phyloP scores from a whole-genome alignment of 1,139 yeast genomes.

The Pichia sp. region DNA sequence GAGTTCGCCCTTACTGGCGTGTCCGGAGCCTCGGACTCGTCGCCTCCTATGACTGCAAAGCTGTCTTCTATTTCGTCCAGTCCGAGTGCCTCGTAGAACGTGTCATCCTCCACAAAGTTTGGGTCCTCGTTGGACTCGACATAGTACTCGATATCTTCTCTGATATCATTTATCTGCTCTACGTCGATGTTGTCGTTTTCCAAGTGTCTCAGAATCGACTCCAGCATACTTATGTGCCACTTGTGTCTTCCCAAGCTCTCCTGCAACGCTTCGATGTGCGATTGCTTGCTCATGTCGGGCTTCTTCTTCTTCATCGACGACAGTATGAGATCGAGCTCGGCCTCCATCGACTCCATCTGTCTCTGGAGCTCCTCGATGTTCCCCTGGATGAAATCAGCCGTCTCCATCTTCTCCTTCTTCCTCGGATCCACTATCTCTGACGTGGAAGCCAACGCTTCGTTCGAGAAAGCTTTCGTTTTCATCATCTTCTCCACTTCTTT shows the following conservation, averaged over 20 bases:
- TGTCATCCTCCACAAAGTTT: constrained; percentile 95
- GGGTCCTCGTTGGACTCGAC: constrained; percentile 94
- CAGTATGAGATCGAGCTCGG: constrained; percentile 61
- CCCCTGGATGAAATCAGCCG: constrained; percentile 64
- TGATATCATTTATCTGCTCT: constrained; percentile 71
- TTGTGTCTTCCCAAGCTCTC: constrained; percentile 70
- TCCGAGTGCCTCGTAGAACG: constrained; percentile 82
- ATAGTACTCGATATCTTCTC: constrained; percentile 89
- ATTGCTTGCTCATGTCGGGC: constrained; percentile 42
- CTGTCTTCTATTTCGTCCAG: constrained; percentile 63
- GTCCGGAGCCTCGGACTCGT: constrained; percentile 30
- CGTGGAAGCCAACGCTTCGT: constrained; percentile 90
- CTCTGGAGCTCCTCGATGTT: constrained; percentile 78
- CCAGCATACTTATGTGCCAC: constrained; percentile 75
- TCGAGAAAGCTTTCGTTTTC: constrained; percentile 93
- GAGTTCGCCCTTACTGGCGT: constrained; percentile 12
- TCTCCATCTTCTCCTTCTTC: constrained; percentile 74
- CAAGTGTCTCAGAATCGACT: constrained; percentile 67
- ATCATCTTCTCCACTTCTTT: constrained; percentile 91
- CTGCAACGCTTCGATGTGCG: constrained; percentile 57
- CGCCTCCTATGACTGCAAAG: constrained; percentile 43
- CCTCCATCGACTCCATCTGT: constrained; percentile 77
- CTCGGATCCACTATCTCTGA: constrained; percentile 69
- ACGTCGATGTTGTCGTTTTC: constrained; percentile 84
- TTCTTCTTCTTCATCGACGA: constrained; percentile 55